phyloP scores from a whole-genome alignment of 495 filamentous ascomycete genomes.

The Tuber aestivum region DNA sequence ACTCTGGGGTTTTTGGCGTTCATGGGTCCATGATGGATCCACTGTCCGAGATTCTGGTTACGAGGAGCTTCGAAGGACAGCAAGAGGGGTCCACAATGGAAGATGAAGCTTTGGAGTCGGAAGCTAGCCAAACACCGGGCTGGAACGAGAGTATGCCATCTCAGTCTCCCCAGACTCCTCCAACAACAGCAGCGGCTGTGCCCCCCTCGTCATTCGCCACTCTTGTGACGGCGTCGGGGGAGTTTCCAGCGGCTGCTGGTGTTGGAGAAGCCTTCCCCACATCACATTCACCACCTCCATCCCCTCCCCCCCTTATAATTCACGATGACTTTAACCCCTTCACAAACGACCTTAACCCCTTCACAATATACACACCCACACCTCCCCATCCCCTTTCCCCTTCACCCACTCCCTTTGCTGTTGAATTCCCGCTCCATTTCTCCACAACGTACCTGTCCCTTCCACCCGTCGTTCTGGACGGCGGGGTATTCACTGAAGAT shows the following conservation, averaged over 20 bases:
- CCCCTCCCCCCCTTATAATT: slow-evolving; percentile 16
- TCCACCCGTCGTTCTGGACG: slow-evolving; percentile 9
- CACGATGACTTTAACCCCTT: neutral
- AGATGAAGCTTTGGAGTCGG: slow-evolving; percentile 33
- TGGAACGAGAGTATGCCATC: slow-evolving; percentile 36
- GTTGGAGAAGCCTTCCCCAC: slow-evolving; percentile 27
- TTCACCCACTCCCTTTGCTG: slow-evolving; percentile 18
- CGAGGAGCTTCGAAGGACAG: slow-evolving; percentile 20
- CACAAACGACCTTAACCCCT: neutral
- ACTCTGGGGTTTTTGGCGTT: neutral
- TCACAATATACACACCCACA: slow-evolving; percentile 11
- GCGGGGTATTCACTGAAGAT: slow-evolving; percentile 27
- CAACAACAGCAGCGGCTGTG: slow-evolving; percentile 25
- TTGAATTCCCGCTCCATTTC: slow-evolving; percentile 12
- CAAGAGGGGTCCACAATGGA: slow-evolving; percentile 23
- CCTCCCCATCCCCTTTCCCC: slow-evolving; percentile 16
- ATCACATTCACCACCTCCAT: slow-evolving; percentile 18
- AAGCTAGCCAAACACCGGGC: slow-evolving; percentile 17
- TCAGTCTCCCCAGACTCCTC: slow-evolving; percentile 35
- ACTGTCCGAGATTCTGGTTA: slow-evolving; percentile 8
- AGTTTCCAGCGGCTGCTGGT: slow-evolving; percentile 27
- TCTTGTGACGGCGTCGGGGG: slow-evolving; percentile 22
- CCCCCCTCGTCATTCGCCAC: slow-evolving; percentile 17
- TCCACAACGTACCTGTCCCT: slow-evolving; percentile 9
- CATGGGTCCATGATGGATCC: neutral